A percentile compares a stretch with the other conserved stretches of the same genome.
Evolutionary conservation across 2,329 filamentous ascomycete genomes (phyloP).

Genomic region (Calonectria multiphialidica): DNA sequence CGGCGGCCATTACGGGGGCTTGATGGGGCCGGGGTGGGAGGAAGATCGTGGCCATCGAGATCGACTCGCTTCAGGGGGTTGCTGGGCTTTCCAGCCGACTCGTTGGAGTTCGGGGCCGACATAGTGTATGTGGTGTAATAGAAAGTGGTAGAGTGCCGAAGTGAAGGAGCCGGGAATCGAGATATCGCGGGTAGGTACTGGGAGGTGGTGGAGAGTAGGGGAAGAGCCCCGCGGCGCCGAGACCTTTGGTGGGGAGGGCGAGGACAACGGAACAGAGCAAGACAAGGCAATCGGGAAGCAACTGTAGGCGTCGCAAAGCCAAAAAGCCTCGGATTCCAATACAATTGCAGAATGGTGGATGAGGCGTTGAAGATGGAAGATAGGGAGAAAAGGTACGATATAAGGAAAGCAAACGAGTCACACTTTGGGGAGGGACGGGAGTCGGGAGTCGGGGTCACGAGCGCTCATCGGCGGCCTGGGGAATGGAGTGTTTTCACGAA

Average conservation of each 20-base stretch:
- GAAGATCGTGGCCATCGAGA: conserved; percentile 85
- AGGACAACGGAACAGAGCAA: background rate
- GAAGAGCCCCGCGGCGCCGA: conserved; percentile 12
- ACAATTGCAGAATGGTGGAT: background rate
- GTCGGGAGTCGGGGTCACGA: conserved; percentile 45
- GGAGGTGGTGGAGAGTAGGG: background rate
- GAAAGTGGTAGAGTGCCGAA: background rate
- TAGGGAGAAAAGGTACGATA: conserved; percentile 8
- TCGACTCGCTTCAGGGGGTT: conserved; percentile 73
- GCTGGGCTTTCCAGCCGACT: conserved; percentile 46
- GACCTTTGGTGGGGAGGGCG: background rate
- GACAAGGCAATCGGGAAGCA: background rate
- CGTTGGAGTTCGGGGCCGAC: conserved; percentile 40
- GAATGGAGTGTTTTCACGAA: conserved; percentile 23
- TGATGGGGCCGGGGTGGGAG: conserved; percentile 92
- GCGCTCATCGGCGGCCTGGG: conserved; percentile 43
- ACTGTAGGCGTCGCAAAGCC: conserved; percentile 1
- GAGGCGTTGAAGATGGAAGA: background rate
- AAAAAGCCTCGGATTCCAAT: background rate
- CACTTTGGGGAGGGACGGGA: conserved; percentile 23
- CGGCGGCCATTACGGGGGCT: conserved; percentile 84
- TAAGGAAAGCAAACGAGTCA: conserved; percentile 27
- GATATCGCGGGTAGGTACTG: background rate
- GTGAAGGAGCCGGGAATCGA: background rate
- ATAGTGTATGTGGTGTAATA: conserved; percentile 23